These are phyloP conservation scores for Huntiella savannae DNA, from an alignment of 2,329 filamentous ascomycete species.

Conservation along the genomic window DNA sequence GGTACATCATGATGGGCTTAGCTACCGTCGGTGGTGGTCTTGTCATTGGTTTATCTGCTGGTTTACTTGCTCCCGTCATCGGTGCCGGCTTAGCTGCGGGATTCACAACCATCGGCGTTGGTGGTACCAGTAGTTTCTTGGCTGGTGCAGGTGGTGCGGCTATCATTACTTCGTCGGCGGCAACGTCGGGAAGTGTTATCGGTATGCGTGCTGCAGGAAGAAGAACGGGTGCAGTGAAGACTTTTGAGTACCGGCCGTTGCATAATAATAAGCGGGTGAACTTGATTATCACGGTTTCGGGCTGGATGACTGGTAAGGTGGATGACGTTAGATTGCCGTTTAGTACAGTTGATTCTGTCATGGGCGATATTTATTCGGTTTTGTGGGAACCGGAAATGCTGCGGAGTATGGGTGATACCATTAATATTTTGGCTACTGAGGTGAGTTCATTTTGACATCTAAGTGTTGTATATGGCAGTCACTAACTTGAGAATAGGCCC, in stretches of 20 bases:
- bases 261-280: conserved; percentile 98
- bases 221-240: conserved; percentile 79
- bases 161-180: conserved; percentile 78
- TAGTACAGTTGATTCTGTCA: conserved; percentile 89
- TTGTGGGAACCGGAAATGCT: conserved; percentile 98
- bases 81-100: conserved; percentile 85
- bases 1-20: conserved; percentile 88
- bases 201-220: conserved; percentile 70
- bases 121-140: conserved; percentile 73
- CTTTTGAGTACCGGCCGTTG: conserved; percentile 87
- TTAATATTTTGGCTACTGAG: conserved; percentile 95
- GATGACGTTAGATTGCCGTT: conserved; percentile 92
- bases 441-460: conserved; percentile 31
- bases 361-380: conserved; percentile 95
- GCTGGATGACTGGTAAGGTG: conserved; percentile 96
- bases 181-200: conserved; percentile 71
- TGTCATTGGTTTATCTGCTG: conserved; percentile 87
- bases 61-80: conserved; percentile 79
- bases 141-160: conserved; percentile 84
- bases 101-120: conserved; percentile 85
- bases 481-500: conserved; percentile 36
- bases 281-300: conserved; percentile 81
- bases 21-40: conserved; percentile 89
- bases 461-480: not conserved
- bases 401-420: conserved; percentile 91